A percentile compares a stretch with the other conserved stretches of the same genome.
Evolutionary conservation across 1,284 basidiomycete species (phyloP).

Genomic region (Schizopora paradoxa): DNA sequence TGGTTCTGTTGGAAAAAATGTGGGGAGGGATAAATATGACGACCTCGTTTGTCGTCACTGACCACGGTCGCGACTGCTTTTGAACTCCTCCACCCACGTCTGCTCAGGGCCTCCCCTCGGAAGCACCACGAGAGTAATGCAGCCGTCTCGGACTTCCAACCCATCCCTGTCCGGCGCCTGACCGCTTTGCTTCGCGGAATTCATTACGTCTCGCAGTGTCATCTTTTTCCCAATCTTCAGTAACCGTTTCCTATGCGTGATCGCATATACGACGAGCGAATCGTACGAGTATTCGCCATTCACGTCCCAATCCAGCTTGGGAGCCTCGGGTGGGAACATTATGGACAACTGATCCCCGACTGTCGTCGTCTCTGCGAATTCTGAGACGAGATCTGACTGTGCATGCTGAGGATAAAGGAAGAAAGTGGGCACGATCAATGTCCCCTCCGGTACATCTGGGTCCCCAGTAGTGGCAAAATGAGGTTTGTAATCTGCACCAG

Average conservation of each 20-base stretch:
- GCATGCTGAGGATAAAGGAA: conserved; percentile 90
- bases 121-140: conserved; percentile 80
- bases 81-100: conserved; percentile 89
- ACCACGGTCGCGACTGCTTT: conserved; percentile 33
- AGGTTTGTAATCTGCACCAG: conserved; percentile 50
- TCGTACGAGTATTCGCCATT: conserved; percentile 66
- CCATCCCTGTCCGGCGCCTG: conserved; percentile 59
- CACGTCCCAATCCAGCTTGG: conserved; percentile 72
- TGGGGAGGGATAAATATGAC: too few relatives aligned
- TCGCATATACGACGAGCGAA: conserved; percentile 78
- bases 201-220: conserved; percentile 74
- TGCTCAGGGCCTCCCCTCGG: conserved; percentile 80
- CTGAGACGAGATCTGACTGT: conserved; percentile 82
- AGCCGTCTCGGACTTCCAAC: conserved; percentile 81
- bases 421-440: conserved; percentile 83
- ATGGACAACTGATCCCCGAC: conserved; percentile 73
- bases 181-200: conserved; percentile 48
- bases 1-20: background rate
- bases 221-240: conserved; percentile 89
- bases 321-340: conserved; percentile 74
- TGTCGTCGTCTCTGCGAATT: conserved; percentile 82
- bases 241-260: conserved; percentile 69
- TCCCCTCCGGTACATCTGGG: conserved; percentile 42
- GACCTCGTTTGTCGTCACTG: background rate
- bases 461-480: conserved; percentile 56